Conservation (phyloP, 345 rosid species). For the Eucalyptus virginea region DNA sequence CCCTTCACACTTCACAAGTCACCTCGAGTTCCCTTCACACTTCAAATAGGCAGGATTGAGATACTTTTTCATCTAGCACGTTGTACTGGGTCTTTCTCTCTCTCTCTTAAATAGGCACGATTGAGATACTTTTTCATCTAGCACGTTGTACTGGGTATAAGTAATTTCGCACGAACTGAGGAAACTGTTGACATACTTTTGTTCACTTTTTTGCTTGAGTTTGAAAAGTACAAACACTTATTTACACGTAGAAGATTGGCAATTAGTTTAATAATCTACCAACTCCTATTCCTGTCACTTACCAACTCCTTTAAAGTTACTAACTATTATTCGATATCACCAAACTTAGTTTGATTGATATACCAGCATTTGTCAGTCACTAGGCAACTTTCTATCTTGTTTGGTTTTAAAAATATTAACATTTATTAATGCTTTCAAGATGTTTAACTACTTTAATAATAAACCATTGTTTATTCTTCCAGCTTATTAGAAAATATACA, state of each 20-base stretch:
- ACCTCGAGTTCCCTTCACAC: too few species aligned
- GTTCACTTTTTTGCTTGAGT: background rate
- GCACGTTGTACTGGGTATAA: background rate
- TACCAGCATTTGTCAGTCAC: background rate
- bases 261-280: background rate
- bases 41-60: background rate
- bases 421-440: background rate
- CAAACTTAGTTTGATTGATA: background rate
- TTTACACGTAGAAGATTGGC: background rate
- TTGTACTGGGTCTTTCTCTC: background rate
- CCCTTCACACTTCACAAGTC: background rate
- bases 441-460: background rate
- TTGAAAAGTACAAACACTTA: background rate
- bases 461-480: background rate
- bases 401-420: background rate
- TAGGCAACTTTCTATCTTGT: background rate
- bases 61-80: background rate
- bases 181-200: background rate
- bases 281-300: background rate
- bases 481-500: background rate
- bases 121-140: background rate
- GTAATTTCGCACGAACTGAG: background rate
- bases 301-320: background rate
- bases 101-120: background rate
- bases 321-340: background rate